phyloP scores from a whole-genome alignment of 73 alveolate species.

The Stentor coeruleus region DNA sequence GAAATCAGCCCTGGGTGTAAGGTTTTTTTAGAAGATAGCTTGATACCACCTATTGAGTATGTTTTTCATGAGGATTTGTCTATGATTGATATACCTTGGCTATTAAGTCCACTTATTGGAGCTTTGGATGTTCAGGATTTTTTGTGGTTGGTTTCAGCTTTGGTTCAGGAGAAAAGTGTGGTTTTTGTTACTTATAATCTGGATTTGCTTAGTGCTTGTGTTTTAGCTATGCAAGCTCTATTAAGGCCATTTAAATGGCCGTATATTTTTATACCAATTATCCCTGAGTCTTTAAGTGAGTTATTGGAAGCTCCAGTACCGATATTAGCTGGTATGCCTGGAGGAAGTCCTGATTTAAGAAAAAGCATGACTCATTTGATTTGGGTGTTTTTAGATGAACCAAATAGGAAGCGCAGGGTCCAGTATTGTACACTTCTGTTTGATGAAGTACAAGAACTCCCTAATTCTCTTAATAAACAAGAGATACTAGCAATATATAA shows the following conservation, averaged over 20 bases:
- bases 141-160: constrained; percentile 29
- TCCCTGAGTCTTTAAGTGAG: constrained; percentile 56
- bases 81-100: constrained; percentile 16
- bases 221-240: constrained; percentile 43
- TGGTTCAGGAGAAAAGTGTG: constrained; percentile 13
- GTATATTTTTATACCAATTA: constrained; percentile 47
- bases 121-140: constrained; percentile 25
- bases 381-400: constrained; percentile 4
- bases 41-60: background rate
- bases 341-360: constrained; percentile 1
- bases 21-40: background rate
- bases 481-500: background rate
- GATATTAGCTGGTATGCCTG: constrained; percentile 44
- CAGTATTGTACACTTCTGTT: background rate
- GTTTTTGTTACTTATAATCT: constrained; percentile 14
- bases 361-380: background rate
- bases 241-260: constrained; percentile 64
- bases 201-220: constrained; percentile 34
- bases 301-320: constrained; percentile 70
- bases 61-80: background rate
- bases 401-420: background rate
- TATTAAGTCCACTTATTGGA: constrained; percentile 43
- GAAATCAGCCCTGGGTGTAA: background rate
- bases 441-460: background rate
- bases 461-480: background rate